Evolutionary conservation across 495 filamentous ascomycete genomes (phyloP), one percentile per base, ranked within the genome.

Genomic region (Aspergillus funiculosus): DNA sequence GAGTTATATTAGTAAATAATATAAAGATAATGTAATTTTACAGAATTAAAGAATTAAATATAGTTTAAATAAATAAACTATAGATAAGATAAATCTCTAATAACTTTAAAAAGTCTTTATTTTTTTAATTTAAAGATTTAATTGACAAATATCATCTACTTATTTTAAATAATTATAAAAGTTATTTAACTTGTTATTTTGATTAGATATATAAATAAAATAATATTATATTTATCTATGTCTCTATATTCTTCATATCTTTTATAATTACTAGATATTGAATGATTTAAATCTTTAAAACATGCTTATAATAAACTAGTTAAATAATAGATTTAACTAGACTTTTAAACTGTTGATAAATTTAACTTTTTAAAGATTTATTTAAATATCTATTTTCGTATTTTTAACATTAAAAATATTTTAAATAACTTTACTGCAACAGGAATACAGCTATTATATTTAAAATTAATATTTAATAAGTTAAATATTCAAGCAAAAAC

Each of bases 301-400:
- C 4, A 11, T 30, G 4, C 8, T 30, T 10, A 4, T 4, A 11
- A 11, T 13, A 11, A 30, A n/a, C n/a, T n/a, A 13, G 9, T 3
- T 19, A 10, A 17, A 5, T 38, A 30, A 4, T 38, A 38, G 17
- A 8, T 8, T 9, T 38, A 38, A 19, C 20, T 20, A 38, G 5
- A 38, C 10, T 38, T 18, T 13, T 37, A 37, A 37, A 28, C 28
- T 30, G 14, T 30, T 11, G 14, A 30, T 11, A 4, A 30, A 13
- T 4, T 11, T 30, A 3, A 30, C 3, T 30, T 11, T 47, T n/a
- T 14, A 26, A 11, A 14, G 17, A 20, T 15, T 37, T 28, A 36
- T 40, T 40, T 38, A 11, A 38, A 5, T 27, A 14, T n/a, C 34
- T 22, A n/a, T n/a, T n/a, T n/a, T n/a, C n/a, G n/a, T n/a, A n/a